A percentile compares a stretch with the other conserved stretches of the same genome.
These are phyloP conservation scores for Mrakia gelida DNA, from an alignment of 768 basidiomycete genomes.

Conservation along the genomic window DNA sequence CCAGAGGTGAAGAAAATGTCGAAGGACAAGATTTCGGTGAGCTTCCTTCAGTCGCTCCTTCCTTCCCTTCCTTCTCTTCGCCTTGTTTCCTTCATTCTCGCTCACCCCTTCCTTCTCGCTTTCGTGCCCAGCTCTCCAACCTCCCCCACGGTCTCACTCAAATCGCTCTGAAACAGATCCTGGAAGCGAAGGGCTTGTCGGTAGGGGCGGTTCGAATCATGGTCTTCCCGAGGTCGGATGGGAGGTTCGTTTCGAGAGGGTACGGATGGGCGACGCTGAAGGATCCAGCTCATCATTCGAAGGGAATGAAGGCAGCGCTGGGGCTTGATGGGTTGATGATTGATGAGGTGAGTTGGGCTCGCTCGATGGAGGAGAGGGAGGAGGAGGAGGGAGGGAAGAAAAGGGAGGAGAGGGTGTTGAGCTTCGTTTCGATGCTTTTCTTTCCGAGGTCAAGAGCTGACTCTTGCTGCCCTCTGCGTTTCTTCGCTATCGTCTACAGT, in stretches of 20 bases:
- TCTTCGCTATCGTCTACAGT: no score
- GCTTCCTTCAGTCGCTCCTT: no score
- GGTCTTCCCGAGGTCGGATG: conserved; percentile 11
- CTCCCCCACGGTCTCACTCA: conserved; percentile 20
- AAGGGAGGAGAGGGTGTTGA: no score
- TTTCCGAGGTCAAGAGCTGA: no score
- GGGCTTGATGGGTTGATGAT: conserved; percentile 11
- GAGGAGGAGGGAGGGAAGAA: no score
- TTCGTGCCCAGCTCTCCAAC: neutral
- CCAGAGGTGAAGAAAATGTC: no score
- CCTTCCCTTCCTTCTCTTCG: neutral
- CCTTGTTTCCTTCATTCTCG: neutral
- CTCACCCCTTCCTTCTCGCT: neutral
- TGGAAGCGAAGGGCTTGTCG: neutral
- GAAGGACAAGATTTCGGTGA: no score
- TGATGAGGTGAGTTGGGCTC: conserved; percentile 10
- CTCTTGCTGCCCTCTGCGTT: no score
- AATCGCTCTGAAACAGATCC: neutral
- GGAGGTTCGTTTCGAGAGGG: conserved; percentile 24
- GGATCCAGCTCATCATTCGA: neutral
- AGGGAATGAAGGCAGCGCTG: neutral
- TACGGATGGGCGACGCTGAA: conserved; percentile 25
- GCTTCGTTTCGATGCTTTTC: no score
- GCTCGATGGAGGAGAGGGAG: no score
- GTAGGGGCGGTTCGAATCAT: conserved; percentile 12